Conservation (phyloP, 768 basidiomycete genomes). For the Rubroboletus satanas region DNA sequence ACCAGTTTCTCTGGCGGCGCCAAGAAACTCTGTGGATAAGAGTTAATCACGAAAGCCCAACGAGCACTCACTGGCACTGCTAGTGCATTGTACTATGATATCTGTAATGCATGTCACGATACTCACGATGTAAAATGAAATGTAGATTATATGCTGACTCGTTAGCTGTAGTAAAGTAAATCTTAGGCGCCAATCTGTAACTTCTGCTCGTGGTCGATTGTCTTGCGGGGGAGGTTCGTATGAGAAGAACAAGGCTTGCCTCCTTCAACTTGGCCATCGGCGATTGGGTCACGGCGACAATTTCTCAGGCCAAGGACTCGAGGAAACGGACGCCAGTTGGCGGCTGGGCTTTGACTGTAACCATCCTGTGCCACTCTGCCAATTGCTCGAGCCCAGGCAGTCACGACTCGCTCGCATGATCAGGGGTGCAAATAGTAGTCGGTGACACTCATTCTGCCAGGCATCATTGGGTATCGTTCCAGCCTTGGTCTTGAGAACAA, state of each 20-base stretch:
- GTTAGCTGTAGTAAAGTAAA: not conserved
- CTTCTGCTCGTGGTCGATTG: not conserved
- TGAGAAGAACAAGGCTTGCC: not conserved
- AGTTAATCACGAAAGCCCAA: conserved; percentile 3
- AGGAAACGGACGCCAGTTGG: not conserved
- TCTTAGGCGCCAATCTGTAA: not conserved
- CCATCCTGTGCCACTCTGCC: conserved; percentile 1
- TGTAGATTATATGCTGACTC: conserved; percentile 10
- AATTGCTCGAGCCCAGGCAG: not conserved
- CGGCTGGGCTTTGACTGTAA: not conserved
- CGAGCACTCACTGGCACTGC: conserved; percentile 5
- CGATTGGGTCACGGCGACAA: not conserved
- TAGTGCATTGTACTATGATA: conserved; percentile 20
- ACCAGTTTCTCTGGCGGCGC: conserved; percentile 18
- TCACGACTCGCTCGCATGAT: not conserved
- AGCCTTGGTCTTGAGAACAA: not conserved
- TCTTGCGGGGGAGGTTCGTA: not conserved
- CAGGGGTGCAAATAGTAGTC: not conserved
- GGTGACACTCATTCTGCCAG: not conserved
- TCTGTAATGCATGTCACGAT: conserved; percentile 5
- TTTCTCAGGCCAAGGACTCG: not conserved
- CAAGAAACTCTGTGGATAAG: conserved; percentile 10
- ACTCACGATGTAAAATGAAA: not conserved
- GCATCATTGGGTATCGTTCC: not conserved
- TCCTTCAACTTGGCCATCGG: not conserved